A percentile compares a stretch with the other conserved stretches of the same genome.
phyloP scores from a whole-genome alignment of 257 asterid genomes.

The Jaltomata sinuosa region DNA sequence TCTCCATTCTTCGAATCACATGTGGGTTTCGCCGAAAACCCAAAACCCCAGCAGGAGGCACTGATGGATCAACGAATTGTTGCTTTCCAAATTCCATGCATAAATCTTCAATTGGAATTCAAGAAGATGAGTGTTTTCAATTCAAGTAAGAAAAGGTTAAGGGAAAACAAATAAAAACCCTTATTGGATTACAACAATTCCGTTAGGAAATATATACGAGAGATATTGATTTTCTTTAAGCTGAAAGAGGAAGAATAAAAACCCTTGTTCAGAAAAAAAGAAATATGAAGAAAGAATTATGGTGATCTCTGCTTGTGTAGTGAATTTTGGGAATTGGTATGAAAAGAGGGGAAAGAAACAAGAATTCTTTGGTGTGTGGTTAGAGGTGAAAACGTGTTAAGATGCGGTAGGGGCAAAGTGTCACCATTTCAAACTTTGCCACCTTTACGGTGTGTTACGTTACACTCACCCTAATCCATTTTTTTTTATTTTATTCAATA shows the following conservation, averaged over 20 bases:
- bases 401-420: background rate
- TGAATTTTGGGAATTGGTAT: background rate
- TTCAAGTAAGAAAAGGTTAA: background rate
- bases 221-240: background rate
- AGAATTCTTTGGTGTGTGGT: background rate
- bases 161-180: background rate
- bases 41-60: background rate
- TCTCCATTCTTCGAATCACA: constrained; percentile 18
- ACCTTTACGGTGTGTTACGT: background rate
- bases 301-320: background rate
- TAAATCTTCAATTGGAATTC: background rate
- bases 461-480: background rate
- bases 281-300: background rate
- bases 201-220: too few species aligned
- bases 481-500: too few species aligned
- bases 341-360: background rate
- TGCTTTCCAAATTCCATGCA: constrained; percentile 22
- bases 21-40: background rate
- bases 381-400: background rate
- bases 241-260: background rate
- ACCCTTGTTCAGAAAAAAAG: background rate
- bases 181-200: background rate
- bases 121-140: background rate
- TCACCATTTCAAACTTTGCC: background rate
- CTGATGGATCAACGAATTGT: background rate